Evolutionary conservation across 768 basidiomycete genomes (phyloP), one percentile per base, ranked within the genome.

Genomic region (Pulveroboletus ravenelii): DNA sequence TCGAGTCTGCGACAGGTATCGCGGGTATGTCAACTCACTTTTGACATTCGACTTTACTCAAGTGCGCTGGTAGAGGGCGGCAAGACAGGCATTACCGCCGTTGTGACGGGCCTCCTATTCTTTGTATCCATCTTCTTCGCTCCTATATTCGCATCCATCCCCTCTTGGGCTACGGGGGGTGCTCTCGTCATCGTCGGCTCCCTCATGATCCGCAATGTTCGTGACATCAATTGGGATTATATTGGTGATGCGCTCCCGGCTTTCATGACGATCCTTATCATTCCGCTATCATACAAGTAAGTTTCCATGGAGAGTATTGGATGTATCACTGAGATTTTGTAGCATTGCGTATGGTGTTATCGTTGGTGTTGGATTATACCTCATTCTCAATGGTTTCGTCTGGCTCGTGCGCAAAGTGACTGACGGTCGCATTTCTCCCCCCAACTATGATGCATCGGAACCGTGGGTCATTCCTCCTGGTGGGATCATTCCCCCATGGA

Each of bases 291-390:
- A 13, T 87, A 81, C 76, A 89, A 89, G 85, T 87, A 50, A 55
- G 78, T 68, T 10, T 41, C 37, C 9, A 4, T 41, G n/a, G 8
- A 41, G 30, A 37, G 13, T 23, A 14, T 41, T 23, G 2, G 32
- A 41, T 6, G 14, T 36, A 25, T 25, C 25, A 40, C 39, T 45
- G 34, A 63, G 13, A 41, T 36, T 17, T 40, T 52, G 54, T 57
- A 90, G 87, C 74, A 91, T 93, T 62, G 89, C 90, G 36, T 91
- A 93, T 62, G 90, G 90, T 57, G 85, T 93, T 64, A 91, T 93
- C 55, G 82, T 86, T 0, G 91, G 90, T 32, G 73, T 93, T 45
- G 43, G 76, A 34, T 79, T 83, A 13, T 91, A 89, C 65, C 59
- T 88, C 41, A 53, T 89, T 49, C 70, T 93, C 51, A 93, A 93